Base-by-base conservation (phyloP, 495 filamentous ascomycete genomes). In the Opeltia flavorubescens region DNA sequence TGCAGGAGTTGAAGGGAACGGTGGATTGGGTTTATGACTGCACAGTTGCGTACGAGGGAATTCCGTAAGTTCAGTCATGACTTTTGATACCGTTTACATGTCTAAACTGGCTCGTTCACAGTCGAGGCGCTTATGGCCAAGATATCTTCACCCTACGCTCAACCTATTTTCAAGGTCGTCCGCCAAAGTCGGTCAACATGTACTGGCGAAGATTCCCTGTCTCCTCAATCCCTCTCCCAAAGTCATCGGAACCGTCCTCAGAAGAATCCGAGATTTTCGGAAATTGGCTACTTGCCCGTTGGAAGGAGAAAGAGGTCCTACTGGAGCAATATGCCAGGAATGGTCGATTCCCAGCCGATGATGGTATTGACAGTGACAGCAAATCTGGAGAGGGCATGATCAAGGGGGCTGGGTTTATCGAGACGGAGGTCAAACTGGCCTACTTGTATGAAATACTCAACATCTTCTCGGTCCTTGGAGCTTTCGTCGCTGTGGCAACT, bases 21-120 rank as follows among this genome's bases (percentile, higher is more conserved):
- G 67, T 81, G 17, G 75, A 81, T 6, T 82, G 72, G 64, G 67
- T 83, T 27, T 83, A 83, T 57, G 79, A 83, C 55, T 80, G 77
- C 57, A 82, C 79, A 0, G 67, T 83, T 20, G 76, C 73, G 28
- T 83, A 83, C 52, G 78, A 81, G 59, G 79, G 79, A 9, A 72
- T 81, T 50, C 74, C 77, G 75, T 80, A 70, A 62, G 74, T 72
- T 41, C 26, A n/a, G n/a, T n/a, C n/a, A n/a, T n/a, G n/a, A n/a
- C 20, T 15, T 4, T 4, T 38, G 33, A 4, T 17, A 13, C 30
- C 15, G 13, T 15, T 34, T 7, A 12, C 12, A 20, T 36, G 43
- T 39, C 36, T 2, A 33, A 44, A 38, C 47, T 58, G 15, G 60
- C 30, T 20, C 9, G 15, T 25, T 23, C 43, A 45, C 47, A 79